These are phyloP conservation scores for Boletus edulis DNA, from an alignment of 768 basidiomycete species.

Conservation along the genomic window DNA sequence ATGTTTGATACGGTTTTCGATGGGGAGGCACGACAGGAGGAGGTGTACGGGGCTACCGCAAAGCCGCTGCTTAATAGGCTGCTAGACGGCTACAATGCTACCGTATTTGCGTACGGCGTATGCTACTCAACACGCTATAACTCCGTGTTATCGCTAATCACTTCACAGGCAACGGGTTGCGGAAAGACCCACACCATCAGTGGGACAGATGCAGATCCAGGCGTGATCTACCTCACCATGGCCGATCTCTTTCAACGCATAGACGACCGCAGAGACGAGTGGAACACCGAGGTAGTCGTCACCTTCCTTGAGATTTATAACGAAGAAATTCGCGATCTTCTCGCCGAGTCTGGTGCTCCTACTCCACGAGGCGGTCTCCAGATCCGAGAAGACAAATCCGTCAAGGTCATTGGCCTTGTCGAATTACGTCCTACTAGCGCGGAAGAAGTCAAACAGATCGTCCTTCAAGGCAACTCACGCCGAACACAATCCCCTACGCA, in stretches of 20 bases:
- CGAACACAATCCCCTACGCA: slow-evolving; percentile 93
- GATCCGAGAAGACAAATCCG: slow-evolving; percentile 92
- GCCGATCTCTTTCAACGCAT: slow-evolving; percentile 94
- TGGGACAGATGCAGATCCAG: slow-evolving; percentile 82
- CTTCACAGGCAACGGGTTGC: slow-evolving; percentile 93
- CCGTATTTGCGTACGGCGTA: slow-evolving; percentile 98
- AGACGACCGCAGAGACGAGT: slow-evolving; percentile 81
- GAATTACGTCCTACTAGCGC: slow-evolving; percentile 80
- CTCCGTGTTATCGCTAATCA: slow-evolving; percentile 9
- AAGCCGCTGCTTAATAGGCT: slow-evolving; percentile 82
- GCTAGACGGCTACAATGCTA: slow-evolving; percentile 94
- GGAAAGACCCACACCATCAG: slow-evolving; percentile 99
- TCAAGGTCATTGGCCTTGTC: slow-evolving; percentile 84
- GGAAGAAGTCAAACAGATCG: slow-evolving; percentile 93
- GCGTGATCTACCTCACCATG: slow-evolving; percentile 97
- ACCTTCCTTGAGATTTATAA: slow-evolving; percentile 99
- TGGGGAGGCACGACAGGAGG: slow-evolving; percentile 75
- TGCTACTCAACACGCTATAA: slow-evolving; percentile 31
- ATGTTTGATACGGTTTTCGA: slow-evolving; percentile 95
- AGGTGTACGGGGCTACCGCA: slow-evolving; percentile 85
- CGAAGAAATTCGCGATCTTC: slow-evolving; percentile 95
- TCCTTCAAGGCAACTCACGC: slow-evolving; percentile 82
- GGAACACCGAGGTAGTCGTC: slow-evolving; percentile 83
- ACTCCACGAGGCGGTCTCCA: slow-evolving; percentile 82
- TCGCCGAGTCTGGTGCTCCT: slow-evolving; percentile 64